phyloP scores from a whole-genome alignment of 805 yeast genomes.

The Spathaspora sp. region DNA sequence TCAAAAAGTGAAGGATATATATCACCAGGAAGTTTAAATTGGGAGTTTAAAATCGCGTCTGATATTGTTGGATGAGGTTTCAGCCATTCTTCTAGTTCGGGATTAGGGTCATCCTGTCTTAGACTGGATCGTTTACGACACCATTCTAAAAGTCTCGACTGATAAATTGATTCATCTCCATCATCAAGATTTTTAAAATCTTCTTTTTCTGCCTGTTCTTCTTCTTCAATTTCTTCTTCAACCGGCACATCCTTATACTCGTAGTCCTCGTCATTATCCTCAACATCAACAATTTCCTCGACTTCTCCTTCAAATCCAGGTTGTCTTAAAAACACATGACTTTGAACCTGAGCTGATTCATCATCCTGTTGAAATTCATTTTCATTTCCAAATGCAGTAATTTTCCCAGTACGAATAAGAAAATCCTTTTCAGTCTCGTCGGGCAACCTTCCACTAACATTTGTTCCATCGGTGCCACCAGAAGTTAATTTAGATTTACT shows the following conservation, averaged over 20 bases:
- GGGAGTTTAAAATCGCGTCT: conserved; percentile 71
- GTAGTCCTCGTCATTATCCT: conserved; percentile 12
- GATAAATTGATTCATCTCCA: conserved; percentile 70
- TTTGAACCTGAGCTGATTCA: conserved; percentile 8
- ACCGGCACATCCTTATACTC: conserved; percentile 10
- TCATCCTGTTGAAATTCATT: conserved; percentile 47
- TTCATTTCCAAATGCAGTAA: conserved; percentile 86
- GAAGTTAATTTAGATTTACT: conserved; percentile 35
- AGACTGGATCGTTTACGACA: conserved; percentile 43
- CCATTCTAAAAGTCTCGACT: conserved; percentile 63
- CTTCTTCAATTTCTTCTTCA: conserved; percentile 5
- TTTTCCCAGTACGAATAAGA: conserved; percentile 82
- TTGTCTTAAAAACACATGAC: conserved; percentile 44
- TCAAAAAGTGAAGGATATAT: conserved; percentile 82
- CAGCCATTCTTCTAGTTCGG: conserved; percentile 53
- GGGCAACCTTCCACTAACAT: conserved; percentile 40
- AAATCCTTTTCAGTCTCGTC: conserved; percentile 81
- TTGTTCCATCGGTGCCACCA: conserved; percentile 9
- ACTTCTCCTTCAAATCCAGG: conserved; percentile 43
- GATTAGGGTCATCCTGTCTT: conserved; percentile 20
- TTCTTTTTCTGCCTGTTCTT: conserved; percentile 7
- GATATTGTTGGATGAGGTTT: conserved; percentile 73
- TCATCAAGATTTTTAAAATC: conserved; percentile 58
- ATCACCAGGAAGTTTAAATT: conserved; percentile 83
- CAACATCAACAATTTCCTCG: conserved; percentile 36